phyloP scores from a whole-genome alignment of 257 asterid genomes.

The Nicotiana obtusifolia region DNA sequence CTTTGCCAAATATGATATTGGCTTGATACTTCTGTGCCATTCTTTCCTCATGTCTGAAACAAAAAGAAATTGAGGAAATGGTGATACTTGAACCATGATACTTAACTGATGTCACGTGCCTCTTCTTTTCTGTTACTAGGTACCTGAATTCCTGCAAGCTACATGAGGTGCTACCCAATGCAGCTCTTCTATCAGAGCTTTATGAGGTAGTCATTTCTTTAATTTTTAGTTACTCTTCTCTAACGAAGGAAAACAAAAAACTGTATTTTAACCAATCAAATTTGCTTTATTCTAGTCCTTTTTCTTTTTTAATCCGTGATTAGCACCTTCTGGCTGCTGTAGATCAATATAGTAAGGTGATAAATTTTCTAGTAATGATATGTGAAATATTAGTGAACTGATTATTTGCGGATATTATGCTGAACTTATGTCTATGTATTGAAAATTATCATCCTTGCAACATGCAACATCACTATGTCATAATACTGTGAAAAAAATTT shows the following conservation, averaged over 20 bases:
- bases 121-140: constrained; percentile 10
- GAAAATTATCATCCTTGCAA: neutral
- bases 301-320: neutral
- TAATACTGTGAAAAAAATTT: neutral
- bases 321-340: neutral
- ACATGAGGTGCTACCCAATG: constrained; percentile 5
- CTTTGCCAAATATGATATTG: neutral
- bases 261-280: neutral
- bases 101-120: neutral
- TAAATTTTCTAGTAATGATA: neutral
- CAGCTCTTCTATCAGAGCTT: constrained; percentile 18
- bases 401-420: neutral
- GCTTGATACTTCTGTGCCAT: neutral
- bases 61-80: neutral
- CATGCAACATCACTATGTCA: neutral
- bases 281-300: neutral
- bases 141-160: constrained; percentile 26
- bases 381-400: neutral
- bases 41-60: neutral
- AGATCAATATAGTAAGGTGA: neutral
- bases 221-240: neutral
- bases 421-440: neutral
- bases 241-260: neutral
- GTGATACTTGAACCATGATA: neutral
- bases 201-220: constrained; percentile 15